Evolutionary conservation across 2,329 filamentous ascomycete species (phyloP).

Genomic region (Harringtonia lauricola): DNA sequence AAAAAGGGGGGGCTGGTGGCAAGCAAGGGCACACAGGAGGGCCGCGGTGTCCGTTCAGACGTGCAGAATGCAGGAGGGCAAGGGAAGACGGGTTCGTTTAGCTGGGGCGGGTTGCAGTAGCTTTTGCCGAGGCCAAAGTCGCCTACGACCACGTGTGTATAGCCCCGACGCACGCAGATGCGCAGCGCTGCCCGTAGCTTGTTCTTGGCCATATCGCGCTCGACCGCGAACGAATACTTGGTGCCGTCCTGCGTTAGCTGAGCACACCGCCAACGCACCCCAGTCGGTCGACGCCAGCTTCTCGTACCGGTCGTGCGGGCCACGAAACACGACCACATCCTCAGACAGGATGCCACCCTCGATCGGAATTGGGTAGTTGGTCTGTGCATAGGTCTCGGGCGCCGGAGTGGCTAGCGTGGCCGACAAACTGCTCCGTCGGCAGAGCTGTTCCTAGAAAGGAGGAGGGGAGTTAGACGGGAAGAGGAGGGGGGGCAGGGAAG

Average conservation of each 20-base stretch:
- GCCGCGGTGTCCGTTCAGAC: too few species aligned
- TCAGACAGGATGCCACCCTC: slow-evolving; percentile 61
- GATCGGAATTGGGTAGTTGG: slow-evolving; percentile 62
- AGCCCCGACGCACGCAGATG: slow-evolving; percentile 54
- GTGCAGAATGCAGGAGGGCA: too few species aligned
- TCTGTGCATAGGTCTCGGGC: slow-evolving; percentile 28
- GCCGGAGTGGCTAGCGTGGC: slow-evolving; percentile 55
- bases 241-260: slow-evolving; percentile 57
- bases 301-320: slow-evolving; percentile 55
- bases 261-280: slow-evolving; percentile 58
- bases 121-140: slow-evolving; percentile 55
- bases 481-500: neutral
- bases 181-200: slow-evolving; percentile 62
- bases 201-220: slow-evolving; percentile 59
- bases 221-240: slow-evolving; percentile 61
- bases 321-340: slow-evolving; percentile 64
- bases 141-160: slow-evolving; percentile 47
- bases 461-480: neutral
- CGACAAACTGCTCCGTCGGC: slow-evolving; percentile 62
- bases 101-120: slow-evolving; percentile 53
- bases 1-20: too few species aligned
- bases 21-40: too few species aligned
- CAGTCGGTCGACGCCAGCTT: slow-evolving; percentile 39
- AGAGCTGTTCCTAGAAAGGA: slow-evolving; percentile 49
- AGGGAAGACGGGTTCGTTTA: too few species aligned